Percentiles rank a stretch among this genome's conserved stretches.
Evolutionary conservation across 208 protist species (phyloP).

Genomic region (Spongospora subterranea): DNA sequence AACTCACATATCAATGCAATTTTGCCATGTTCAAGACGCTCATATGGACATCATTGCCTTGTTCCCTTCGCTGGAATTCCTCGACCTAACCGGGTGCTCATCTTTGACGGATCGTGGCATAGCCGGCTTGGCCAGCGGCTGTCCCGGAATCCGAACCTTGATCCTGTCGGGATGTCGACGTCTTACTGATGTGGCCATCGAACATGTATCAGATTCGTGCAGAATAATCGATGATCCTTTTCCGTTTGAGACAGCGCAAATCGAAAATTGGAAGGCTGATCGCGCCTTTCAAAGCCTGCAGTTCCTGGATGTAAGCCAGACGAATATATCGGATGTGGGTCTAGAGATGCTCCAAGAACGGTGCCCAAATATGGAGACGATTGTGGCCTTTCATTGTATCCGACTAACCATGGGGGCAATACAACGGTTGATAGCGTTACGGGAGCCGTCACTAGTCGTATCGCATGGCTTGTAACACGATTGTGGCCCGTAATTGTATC

Average conservation of each 20-base stretch:
- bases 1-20: neutral
- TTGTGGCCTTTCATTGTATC: neutral
- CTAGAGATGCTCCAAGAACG: neutral
- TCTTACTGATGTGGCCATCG: neutral
- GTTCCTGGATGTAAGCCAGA: neutral
- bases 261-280: too few species aligned
- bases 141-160: neutral
- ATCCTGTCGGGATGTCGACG: neutral
- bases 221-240: neutral
- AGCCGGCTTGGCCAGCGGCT: neutral
- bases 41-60: neutral
- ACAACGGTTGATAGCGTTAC: too few species aligned
- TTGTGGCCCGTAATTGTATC: too few species aligned
- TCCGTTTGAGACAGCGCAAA: too few species aligned
- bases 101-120: neutral
- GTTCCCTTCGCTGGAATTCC: neutral
- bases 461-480: too few species aligned
- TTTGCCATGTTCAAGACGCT: neutral
- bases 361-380: neutral
- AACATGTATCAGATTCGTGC: neutral
- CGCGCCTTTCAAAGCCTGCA: neutral
- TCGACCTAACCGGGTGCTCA: neutral
- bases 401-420: too few species aligned
- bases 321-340: neutral
- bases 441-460: too few species aligned